Percentiles rank a stretch among this genome's conserved stretches.
phyloP scores from a whole-genome alignment of 2,329 filamentous ascomycete species.

The Talaromyces sp. region DNA sequence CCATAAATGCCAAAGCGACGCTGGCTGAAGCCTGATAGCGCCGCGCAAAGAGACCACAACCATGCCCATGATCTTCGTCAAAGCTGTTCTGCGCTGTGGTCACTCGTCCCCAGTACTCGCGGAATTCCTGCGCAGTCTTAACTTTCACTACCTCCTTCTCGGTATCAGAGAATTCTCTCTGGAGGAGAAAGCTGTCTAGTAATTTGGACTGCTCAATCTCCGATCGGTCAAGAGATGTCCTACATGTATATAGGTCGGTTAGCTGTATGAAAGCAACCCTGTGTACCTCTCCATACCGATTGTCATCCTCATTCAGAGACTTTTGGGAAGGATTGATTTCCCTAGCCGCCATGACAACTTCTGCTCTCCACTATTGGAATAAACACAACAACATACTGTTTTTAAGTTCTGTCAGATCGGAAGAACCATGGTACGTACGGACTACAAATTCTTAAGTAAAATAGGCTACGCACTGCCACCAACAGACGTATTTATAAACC shows the following conservation, averaged over 20 bases:
- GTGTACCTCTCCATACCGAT: too few species aligned
- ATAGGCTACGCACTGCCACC: too few species aligned
- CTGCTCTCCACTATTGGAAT: too few species aligned
- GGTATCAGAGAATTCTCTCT: background rate
- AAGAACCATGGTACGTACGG: too few species aligned
- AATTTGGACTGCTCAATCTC: background rate
- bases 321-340: too few species aligned
- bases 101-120: background rate
- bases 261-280: background rate
- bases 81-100: background rate
- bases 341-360: too few species aligned
- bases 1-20: background rate
- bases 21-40: background rate
- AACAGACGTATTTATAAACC: too few species aligned
- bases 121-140: background rate
- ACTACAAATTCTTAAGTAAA: too few species aligned
- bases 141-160: background rate
- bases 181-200: background rate
- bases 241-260: background rate
- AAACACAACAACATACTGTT: too few species aligned
- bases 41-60: background rate
- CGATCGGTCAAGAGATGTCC: background rate
- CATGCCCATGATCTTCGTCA: background rate
- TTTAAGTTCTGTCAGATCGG: too few species aligned
- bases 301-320: too few species aligned